Base-by-base conservation (phyloP, 2,329 filamentous ascomycete species). In the Colletotrichum tropicicola region DNA sequence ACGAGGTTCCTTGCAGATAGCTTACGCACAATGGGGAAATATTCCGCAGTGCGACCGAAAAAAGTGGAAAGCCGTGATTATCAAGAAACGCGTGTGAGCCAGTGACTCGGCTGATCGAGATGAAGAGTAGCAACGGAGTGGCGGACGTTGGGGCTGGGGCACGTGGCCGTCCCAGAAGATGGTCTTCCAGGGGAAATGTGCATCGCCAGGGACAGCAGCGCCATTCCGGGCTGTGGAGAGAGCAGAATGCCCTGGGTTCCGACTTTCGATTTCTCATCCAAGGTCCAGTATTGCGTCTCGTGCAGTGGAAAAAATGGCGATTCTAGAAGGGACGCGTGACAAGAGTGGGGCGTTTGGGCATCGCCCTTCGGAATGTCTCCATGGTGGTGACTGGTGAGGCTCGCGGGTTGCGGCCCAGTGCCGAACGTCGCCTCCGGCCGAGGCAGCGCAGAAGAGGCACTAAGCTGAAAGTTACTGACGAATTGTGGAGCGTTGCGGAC, bases 11-110 rank as follows among this genome's bases (percentile, higher is more conserved):
- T 39, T 25, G 21, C 19, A 35, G 41, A 47, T 27, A 30, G 32
- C 27, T 32, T 28, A 47, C 25, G 47, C 56, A 64, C 27, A 44
- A 65, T 59, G 55, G 27, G 39, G 43, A 61, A 51, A 62, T 43
- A 25, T 30, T 32, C 57, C 62, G 62, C 25, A 56, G 51, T 56
- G 44, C 62, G 57, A 56, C 62, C 62, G 62, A 65, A 35, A 65
- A 51, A 51, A 56, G 62, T 65, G 62, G 57, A 32, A 35, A 15
- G 10, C 12, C 17, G 5, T 45, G 21, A 51, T 62, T 27, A 47
- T 32, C 35, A 41, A 56, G 43, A 51, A 30, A 39, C 25, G 27
- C 17, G 6, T 56, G 12, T 25, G 17, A 41, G 12, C 23, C 32
- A 41, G 44, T 56, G 27, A 56, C 23, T 27, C 25, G 35, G 44